Base-by-base conservation (phyloP, 371 early-diverging fungal species). In the Mortierella sp. region DNA sequence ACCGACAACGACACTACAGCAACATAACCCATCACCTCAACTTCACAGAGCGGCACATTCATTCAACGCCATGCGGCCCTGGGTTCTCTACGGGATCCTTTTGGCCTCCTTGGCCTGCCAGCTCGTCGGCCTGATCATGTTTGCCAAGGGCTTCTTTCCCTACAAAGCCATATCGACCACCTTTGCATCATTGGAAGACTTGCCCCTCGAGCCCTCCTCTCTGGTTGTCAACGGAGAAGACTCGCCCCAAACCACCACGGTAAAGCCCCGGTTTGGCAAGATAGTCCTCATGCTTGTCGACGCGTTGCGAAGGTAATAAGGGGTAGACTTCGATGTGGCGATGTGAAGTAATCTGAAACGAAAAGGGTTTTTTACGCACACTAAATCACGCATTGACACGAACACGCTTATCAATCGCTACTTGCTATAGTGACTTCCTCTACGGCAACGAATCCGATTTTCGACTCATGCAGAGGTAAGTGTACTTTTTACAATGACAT, bases 281-380 rank as follows among this genome's bases (percentile, higher is more conserved):
- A 88, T 96, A 21, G 95, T 96, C 14, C 89, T 96, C 49, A 92
- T 96, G 89, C 90, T 96, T 4, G 91, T 96, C n/a, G 96, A 96
- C 81, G 96, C 96, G 6, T 89, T 95, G 48, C 74, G 95, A 81
- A 92, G 93, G 92, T 94, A 89, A 29, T 46, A 3, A 6, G 7
- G 14, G 12, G 14, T 16, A 12, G 48, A 46, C 48, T 14, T 46
- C 16, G 12, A 46, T 14, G 12, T 14, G 48, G 12, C 48, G 24
- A 10, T 32, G 21, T 14, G 12, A 46, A 46, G 14, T 14, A 11
- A 12, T 1, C 14, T 46, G 48, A 46, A 46, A 46, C 1, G 46
- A 46, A 46, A 46, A 2, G n/a, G n/a, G 14, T 12, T 5, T 46
- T 46, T 46, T 4, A 46, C 48, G 1, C 12, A 18, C 16, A 35